Evolutionary conservation across 2,329 filamentous ascomycete genomes (phyloP), one percentile per base, ranked within the genome.

Genomic region (Pseudogymnoascus sp.): DNA sequence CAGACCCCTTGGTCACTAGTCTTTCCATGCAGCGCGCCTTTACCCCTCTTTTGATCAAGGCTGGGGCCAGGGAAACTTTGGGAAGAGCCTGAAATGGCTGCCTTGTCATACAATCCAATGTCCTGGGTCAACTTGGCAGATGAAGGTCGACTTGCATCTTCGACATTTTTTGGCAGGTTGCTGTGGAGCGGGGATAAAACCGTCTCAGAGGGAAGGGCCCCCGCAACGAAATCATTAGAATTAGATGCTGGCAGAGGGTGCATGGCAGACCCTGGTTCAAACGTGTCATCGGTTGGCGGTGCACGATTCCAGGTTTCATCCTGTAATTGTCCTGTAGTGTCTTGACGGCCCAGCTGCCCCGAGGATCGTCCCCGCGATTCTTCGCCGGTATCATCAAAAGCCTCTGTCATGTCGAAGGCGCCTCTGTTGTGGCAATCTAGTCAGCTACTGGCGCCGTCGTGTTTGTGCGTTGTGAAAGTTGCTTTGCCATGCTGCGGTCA

Each of bases 1-100:
- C 77, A 79, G 50, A 82, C 76, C 1, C 79, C 78, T 62, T 81
- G 77, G 63, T 79, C 77, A 11, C 70, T 69, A 50, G 71, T 67
- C 61, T 73, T 73, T 42, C 71, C 72, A 63, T 73, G 71, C 61
- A 65, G 68, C 13, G 68, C 69, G 15, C 68, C 69, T 63, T 70
- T 73, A 42, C 69, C 72, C 53, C 68, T 68, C 62, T 69, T 71
- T 60, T 66, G 44, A 33, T 73, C 70, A 13, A 68, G 68, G 35
- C 65, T 65, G 5, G 71, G 83, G 68, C 82, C 86, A 21, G 77
- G 78, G 4, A 26, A 40, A 7, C 59, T 40, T 42, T 60, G 59
- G 13, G 38, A 40, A 26, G 59, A 42, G 35, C 26, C 59, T 35
- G 21, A 38, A 40, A 23, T 31, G 6, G 15, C 21, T 60, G 59